These are phyloP conservation scores for Dendrobium officinale DNA, from an alignment of 106 monocot genomes.

Conservation along the genomic window DNA sequence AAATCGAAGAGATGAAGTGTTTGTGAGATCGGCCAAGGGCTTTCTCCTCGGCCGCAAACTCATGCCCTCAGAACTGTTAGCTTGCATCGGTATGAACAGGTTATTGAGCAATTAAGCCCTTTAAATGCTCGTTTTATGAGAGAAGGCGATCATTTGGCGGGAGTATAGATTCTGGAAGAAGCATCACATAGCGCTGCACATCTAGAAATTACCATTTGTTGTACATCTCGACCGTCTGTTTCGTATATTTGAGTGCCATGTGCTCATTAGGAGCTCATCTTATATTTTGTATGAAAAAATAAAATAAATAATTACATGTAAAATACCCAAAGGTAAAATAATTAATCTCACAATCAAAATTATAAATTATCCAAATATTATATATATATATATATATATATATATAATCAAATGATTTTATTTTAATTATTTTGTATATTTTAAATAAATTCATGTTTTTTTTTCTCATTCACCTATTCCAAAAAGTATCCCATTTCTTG, in stretches of 20 bases:
- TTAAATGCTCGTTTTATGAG: background rate
- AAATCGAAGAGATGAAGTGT: background rate
- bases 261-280: too few species aligned
- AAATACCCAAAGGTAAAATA: too few species aligned
- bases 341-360: too few species aligned
- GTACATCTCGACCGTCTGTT: slow-evolving; percentile 2
- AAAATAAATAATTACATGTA: too few species aligned
- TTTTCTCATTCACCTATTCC: too few species aligned
- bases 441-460: too few species aligned
- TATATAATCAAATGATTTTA: too few species aligned
- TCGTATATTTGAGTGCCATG: background rate
- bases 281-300: too few species aligned
- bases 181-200: background rate
- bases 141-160: background rate
- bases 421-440: too few species aligned
- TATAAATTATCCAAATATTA: too few species aligned
- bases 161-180: background rate
- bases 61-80: background rate
- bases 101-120: background rate
- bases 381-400: too few species aligned
- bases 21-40: slow-evolving; percentile 3
- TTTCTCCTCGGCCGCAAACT: background rate
- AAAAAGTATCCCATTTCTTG: too few species aligned
- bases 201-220: background rate
- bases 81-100: background rate